phyloP scores from a whole-genome alignment of 208 protist genomes.

The Wallacemonas sp. region DNA sequence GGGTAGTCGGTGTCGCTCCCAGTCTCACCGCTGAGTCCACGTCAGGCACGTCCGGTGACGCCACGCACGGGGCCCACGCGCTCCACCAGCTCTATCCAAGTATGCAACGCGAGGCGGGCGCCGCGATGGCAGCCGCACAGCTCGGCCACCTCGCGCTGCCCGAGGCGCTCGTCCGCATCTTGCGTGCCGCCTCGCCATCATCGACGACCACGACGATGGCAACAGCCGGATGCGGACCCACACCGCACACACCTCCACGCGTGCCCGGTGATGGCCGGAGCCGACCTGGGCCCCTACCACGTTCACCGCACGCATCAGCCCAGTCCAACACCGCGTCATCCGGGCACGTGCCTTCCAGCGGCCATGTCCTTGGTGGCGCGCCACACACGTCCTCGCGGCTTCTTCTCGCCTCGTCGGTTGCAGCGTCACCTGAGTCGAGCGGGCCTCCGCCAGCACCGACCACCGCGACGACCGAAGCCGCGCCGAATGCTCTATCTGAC shows the following conservation, averaged over 20 bases:
- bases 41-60: background rate
- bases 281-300: too few relatives aligned
- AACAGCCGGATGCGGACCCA: background rate
- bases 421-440: background rate
- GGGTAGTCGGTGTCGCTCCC: too few relatives aligned
- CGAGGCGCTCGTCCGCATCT: background rate
- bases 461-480: background rate
- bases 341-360: too few relatives aligned
- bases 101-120: background rate
- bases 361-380: background rate
- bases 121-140: background rate
- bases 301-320: too few relatives aligned
- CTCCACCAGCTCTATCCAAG: slow-evolving; percentile 7
- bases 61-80: background rate
- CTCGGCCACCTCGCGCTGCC: slow-evolving; percentile 7
- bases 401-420: background rate
- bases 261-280: too few relatives aligned
- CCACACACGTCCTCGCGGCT: background rate
- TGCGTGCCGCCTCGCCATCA: background rate
- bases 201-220: background rate
- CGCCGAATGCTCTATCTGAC: background rate
- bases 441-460: background rate
- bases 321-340: too few relatives aligned
- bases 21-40: background rate
- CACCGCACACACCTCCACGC: too few relatives aligned